These are phyloP conservation scores for Elaeis oleifera DNA, from an alignment of 202 grass and related monocot species.

Conservation along the genomic window DNA sequence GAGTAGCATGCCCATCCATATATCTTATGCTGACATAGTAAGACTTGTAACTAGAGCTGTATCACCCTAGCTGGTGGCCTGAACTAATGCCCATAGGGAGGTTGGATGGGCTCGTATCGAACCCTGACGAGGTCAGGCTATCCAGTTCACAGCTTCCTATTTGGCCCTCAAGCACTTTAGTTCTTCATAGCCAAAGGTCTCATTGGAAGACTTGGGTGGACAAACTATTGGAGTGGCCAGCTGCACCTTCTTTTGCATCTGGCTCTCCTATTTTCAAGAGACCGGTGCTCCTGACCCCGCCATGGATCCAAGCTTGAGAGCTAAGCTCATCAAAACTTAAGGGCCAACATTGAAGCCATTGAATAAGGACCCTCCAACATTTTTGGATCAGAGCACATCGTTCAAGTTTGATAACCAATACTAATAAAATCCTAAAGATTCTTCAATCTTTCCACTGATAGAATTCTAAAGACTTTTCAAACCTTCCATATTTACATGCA, in stretches of 20 bases:
- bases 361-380: slow-evolving; percentile 18
- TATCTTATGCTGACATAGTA: slow-evolving; percentile 48
- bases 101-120: slow-evolving; percentile 23
- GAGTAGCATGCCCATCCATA: slow-evolving; percentile 26
- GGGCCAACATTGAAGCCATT: slow-evolving; percentile 16
- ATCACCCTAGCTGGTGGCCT: slow-evolving; percentile 30
- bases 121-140: slow-evolving; percentile 26
- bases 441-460: slow-evolving; percentile 11
- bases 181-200: slow-evolving; percentile 35
- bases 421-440: slow-evolving; percentile 5
- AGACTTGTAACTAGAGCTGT: slow-evolving; percentile 31
- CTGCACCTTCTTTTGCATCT: slow-evolving; percentile 37
- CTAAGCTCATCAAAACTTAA: slow-evolving; percentile 14
- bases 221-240: slow-evolving; percentile 48
- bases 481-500: too few relatives aligned
- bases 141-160: slow-evolving; percentile 21
- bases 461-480: too few relatives aligned
- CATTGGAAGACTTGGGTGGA: slow-evolving; percentile 36
- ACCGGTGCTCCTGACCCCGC: slow-evolving; percentile 14
- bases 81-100: slow-evolving; percentile 35
- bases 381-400: slow-evolving; percentile 37
- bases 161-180: slow-evolving; percentile 7
- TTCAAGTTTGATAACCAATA: slow-evolving; percentile 35
- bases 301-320: slow-evolving; percentile 18
- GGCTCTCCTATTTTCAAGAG: slow-evolving; percentile 26